Conservation (phyloP, 2,329 filamentous ascomycete genomes). For the Helotiales sp. region DNA sequence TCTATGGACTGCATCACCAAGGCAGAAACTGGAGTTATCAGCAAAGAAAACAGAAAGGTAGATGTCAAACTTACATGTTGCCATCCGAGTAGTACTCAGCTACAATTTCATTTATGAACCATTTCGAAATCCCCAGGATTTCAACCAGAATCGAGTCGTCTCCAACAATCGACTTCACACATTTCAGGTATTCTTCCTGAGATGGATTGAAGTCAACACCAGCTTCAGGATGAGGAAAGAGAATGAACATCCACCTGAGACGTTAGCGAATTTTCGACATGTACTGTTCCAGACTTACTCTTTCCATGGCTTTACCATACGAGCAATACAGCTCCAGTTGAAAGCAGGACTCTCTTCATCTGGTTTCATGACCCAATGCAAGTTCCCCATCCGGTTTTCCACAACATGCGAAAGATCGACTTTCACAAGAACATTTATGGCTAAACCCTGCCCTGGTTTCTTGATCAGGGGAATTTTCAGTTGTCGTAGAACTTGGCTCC, state of each 20-base stretch:
- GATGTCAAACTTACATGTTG: slow-evolving; percentile 37
- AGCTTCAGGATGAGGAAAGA: slow-evolving; percentile 51
- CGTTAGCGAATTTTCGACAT: slow-evolving; percentile 16
- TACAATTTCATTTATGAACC: slow-evolving; percentile 66
- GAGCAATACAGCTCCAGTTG: slow-evolving; percentile 54
- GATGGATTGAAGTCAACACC: slow-evolving; percentile 49
- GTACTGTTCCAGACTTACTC: slow-evolving; percentile 44
- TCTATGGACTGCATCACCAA: slow-evolving; percentile 63
- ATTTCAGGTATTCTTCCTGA: slow-evolving; percentile 52
- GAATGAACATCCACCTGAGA: slow-evolving; percentile 58
- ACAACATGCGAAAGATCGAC: slow-evolving; percentile 57
- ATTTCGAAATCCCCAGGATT: slow-evolving; percentile 59
- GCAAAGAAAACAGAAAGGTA: too few species aligned
- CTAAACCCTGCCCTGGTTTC: slow-evolving; percentile 53
- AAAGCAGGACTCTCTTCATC: slow-evolving; percentile 56
- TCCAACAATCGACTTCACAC: slow-evolving; percentile 57
- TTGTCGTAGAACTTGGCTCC: slow-evolving; percentile 52
- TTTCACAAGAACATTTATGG: slow-evolving; percentile 55
- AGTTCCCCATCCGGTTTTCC: slow-evolving; percentile 57
- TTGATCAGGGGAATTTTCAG: slow-evolving; percentile 53
- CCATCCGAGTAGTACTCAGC: slow-evolving; percentile 56
- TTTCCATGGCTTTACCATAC: slow-evolving; percentile 68
- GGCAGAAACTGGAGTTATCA: slow-evolving; percentile 48
- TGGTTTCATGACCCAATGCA: slow-evolving; percentile 65
- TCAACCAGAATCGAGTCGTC: slow-evolving; percentile 57